These are phyloP conservation scores for Blastomyces silverae DNA, from an alignment of 2,329 filamentous ascomycete species.

Conservation along the genomic window DNA sequence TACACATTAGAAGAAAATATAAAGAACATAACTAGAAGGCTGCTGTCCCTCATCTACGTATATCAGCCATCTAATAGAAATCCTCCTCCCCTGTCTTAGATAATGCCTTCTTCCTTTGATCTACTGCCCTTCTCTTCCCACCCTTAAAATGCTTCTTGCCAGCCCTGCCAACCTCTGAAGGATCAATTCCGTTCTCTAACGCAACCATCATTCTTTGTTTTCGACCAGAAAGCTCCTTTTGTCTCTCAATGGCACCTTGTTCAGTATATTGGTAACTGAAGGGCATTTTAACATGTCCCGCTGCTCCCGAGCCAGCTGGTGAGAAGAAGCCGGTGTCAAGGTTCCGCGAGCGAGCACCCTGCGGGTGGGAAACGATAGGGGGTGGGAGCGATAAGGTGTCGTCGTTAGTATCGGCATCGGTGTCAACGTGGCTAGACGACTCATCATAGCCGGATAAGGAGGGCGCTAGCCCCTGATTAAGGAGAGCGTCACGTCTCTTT, in stretches of 20 bases:
- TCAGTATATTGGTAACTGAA: constrained; percentile 87
- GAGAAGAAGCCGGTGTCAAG: constrained; percentile 90
- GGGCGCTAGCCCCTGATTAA: constrained; percentile 15
- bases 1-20: not conserved
- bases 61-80: constrained; percentile 15
- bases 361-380: constrained; percentile 28
- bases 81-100: constrained; percentile 19
- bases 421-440: constrained; percentile 30
- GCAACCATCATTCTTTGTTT: constrained; percentile 75
- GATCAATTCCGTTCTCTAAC: constrained; percentile 76
- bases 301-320: constrained; percentile 50
- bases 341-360: constrained; percentile 65
- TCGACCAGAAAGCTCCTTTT: constrained; percentile 69
- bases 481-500: constrained; percentile 60
- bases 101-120: constrained; percentile 27
- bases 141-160: constrained; percentile 74
- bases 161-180: constrained; percentile 60
- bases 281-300: constrained; percentile 65
- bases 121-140: constrained; percentile 32
- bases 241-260: constrained; percentile 62
- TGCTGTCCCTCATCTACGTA: not conserved
- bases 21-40: not conserved
- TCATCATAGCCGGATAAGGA: constrained; percentile 14
- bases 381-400: constrained; percentile 23
- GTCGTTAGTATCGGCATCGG: constrained; percentile 33